Conservation (phyloP, 2,329 filamentous ascomycete genomes). For the Alternaria alternata region DNA sequence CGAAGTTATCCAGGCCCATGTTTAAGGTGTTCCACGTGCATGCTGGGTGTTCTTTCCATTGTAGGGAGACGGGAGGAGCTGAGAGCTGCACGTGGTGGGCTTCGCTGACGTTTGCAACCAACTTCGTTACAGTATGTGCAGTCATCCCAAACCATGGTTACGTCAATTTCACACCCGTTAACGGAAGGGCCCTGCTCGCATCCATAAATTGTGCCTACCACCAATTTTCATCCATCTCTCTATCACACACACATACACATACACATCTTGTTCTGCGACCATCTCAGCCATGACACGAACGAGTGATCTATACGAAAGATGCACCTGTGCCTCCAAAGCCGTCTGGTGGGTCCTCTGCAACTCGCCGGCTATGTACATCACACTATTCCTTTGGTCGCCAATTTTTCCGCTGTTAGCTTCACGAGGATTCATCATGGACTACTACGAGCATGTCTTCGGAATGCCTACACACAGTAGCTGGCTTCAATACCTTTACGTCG, state of each 20-base stretch:
- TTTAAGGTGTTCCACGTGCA: background rate
- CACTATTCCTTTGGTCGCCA: background rate
- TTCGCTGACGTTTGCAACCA: background rate
- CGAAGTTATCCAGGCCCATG: background rate
- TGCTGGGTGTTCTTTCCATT: background rate
- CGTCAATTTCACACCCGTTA: too few relatives aligned
- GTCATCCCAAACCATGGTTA: too few relatives aligned
- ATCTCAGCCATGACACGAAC: background rate
- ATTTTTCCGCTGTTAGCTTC: background rate
- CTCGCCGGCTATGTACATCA: background rate
- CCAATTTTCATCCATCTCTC: background rate
- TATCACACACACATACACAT: background rate
- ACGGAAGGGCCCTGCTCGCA: background rate
- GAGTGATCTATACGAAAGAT: background rate
- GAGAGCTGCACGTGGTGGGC: background rate
- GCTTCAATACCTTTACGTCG: background rate
- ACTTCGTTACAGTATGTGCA: too few relatives aligned
- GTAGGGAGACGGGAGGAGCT: background rate
- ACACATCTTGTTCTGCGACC: background rate
- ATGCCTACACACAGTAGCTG: background rate
- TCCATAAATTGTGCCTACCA: background rate
- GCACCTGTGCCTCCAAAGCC: background rate
- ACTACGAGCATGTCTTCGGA: background rate
- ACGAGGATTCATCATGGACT: background rate
- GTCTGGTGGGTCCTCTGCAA: background rate